Conservation (phyloP, 805 yeast genomes). For the Ogataea allantospora region DNA sequence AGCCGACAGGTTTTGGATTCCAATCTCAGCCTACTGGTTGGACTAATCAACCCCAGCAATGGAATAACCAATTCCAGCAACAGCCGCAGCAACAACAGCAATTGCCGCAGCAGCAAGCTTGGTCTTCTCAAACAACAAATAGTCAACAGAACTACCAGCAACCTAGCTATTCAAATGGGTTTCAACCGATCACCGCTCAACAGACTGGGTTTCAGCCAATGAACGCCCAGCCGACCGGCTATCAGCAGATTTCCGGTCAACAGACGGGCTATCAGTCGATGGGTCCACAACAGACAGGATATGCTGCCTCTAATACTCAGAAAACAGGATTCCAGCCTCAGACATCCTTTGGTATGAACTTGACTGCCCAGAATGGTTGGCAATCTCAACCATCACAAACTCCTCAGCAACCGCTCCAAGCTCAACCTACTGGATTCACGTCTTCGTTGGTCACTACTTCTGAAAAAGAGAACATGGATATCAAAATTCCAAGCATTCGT, state of each 20-base stretch:
- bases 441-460: constrained; percentile 26
- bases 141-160: constrained; percentile 8
- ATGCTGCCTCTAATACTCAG: constrained; percentile 39
- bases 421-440: constrained; percentile 49
- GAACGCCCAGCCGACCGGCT: constrained; percentile 41
- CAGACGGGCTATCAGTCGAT: constrained; percentile 2
- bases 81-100: constrained; percentile 14
- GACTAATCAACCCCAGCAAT: constrained; percentile 14
- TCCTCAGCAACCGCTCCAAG: constrained; percentile 30
- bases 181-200: background rate
- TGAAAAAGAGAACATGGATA: constrained; percentile 46
- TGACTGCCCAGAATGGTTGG: constrained; percentile 44
- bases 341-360: constrained; percentile 35
- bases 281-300: constrained; percentile 1
- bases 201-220: constrained; percentile 16
- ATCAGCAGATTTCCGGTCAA: constrained; percentile 27
- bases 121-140: background rate
- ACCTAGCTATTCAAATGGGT: constrained; percentile 6
- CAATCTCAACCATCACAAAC: constrained; percentile 24
- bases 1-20: constrained; percentile 41
- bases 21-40: constrained; percentile 21
- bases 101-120: too few relatives aligned
- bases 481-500: constrained; percentile 73
- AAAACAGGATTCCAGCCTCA: constrained; percentile 42
- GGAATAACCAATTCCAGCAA: constrained; percentile 15